Conservation (phyloP, 768 basidiomycete species). For the Hypholoma sublateritium region DNA sequence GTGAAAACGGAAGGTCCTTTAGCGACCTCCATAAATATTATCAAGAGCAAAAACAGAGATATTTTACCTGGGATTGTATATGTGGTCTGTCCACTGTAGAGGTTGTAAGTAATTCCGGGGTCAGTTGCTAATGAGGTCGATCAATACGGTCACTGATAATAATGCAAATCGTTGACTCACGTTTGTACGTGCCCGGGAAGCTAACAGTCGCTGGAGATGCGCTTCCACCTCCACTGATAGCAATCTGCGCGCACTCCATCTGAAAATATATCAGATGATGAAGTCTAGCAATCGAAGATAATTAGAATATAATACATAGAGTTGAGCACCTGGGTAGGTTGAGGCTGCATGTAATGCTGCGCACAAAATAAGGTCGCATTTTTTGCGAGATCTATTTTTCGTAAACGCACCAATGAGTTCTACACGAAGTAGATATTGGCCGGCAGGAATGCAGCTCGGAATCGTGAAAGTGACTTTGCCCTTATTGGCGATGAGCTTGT, state of each 20-base stretch:
- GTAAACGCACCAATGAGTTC: constrained; percentile 17
- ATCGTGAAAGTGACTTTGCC: constrained; percentile 20
- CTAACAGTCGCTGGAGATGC: constrained; percentile 42
- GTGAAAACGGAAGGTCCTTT: constrained; percentile 39
- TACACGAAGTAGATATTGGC: constrained; percentile 20
- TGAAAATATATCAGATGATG: constrained; percentile 11
- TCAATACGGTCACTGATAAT: too few relatives aligned
- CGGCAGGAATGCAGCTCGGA: constrained; percentile 18
- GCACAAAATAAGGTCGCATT: constrained; percentile 2
- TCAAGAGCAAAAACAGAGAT: not conserved
- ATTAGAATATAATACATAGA: too few relatives aligned
- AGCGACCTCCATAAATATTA: not conserved
- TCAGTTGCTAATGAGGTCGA: constrained; percentile 28
- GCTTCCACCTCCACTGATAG: constrained; percentile 44
- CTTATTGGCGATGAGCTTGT: constrained; percentile 17
- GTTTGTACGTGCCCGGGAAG: constrained; percentile 48
- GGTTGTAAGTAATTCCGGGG: constrained; percentile 47
- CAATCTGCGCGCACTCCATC: constrained; percentile 48
- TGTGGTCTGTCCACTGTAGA: constrained; percentile 36
- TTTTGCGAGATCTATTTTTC: constrained; percentile 52
- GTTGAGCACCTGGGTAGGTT: constrained; percentile 52
- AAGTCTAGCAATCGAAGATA: constrained; percentile 4
- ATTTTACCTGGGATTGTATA: constrained; percentile 43
- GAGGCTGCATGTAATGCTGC: constrained; percentile 44
- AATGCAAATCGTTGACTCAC: constrained; percentile 15